phyloP scores from a whole-genome alignment of 768 basidiomycete species.

The Crucibulum laeve region DNA sequence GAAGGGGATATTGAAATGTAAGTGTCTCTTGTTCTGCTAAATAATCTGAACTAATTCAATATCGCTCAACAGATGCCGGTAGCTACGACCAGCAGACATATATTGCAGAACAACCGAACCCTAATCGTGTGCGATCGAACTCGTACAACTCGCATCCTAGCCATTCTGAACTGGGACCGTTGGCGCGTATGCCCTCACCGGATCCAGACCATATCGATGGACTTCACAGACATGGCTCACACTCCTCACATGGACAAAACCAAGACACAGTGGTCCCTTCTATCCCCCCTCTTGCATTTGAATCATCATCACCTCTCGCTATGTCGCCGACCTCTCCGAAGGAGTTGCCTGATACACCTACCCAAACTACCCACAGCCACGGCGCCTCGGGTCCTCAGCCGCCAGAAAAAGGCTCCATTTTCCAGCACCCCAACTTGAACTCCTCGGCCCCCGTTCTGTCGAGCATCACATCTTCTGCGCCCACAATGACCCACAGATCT shows the following conservation, averaged over 20 bases:
- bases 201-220: constrained; percentile 87
- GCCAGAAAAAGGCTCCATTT: constrained; percentile 51
- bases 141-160: constrained; percentile 66
- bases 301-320: constrained; percentile 28
- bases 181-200: constrained; percentile 77
- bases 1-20: constrained; percentile 89
- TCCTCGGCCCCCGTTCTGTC: constrained; percentile 88
- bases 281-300: constrained; percentile 63
- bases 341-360: constrained; percentile 31
- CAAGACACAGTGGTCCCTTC: constrained; percentile 46
- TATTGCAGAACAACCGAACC: constrained; percentile 40
- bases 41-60: background rate
- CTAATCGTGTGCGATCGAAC: constrained; percentile 69
- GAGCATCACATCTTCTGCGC: constrained; percentile 39
- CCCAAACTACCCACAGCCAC: constrained; percentile 21
- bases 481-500: constrained; percentile 66
- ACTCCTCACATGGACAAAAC: constrained; percentile 36
- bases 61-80: constrained; percentile 48
- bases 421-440: constrained; percentile 78
- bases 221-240: constrained; percentile 65
- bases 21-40: constrained; percentile 22
- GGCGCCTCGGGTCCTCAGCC: constrained; percentile 26
- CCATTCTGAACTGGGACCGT: constrained; percentile 61
- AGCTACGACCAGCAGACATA: constrained; percentile 63
- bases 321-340: constrained; percentile 32